Evolutionary conservation across 352 stramenopile genomes (phyloP), one percentile per base, ranked within the genome.

Genomic region (Phytopythium chamaehyphon): DNA sequence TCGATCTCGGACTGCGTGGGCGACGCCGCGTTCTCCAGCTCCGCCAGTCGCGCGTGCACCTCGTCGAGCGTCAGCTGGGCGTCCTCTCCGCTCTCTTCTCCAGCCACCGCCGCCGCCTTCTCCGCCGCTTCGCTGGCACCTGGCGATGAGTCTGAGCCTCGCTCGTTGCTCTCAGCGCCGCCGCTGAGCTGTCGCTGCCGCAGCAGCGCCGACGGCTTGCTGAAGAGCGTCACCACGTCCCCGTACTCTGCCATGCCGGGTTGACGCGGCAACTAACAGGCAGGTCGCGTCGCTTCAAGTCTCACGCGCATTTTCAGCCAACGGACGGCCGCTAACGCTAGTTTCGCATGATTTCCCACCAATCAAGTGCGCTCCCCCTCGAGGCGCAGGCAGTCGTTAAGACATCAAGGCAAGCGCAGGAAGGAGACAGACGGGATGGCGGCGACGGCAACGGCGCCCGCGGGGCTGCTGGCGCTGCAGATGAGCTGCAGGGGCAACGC

Each of bases 401-500:
- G 28, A 33, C 9, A 33, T 5, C 5, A 33, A 33, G 28, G 28
- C 28, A 33, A 33, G 28, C 28, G n/a, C n/a, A 44, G 12, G 28
- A 33, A 33, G 28, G 28, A 33, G 28, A 33, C 28, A 33, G 28
- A 9, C 28, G 28, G 28, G 28, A 58, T 47, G 44, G 22, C 49
- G 49, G 14, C 42, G 18, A 55, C 42, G 6, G 69, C 74, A 49
- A 55, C 54, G 36, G 58, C 69, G 33, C 47, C 54, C 26, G 44
- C 55, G 28, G 53, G 35, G 37, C 31, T 90, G 36, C 53, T 80
- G 59, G 74, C 76, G 52, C 70, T 90, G 49, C 76, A 87, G 66
- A 64, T 87, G 38, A 87, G 70, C 58, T 88, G 76, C 38, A 64
- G 76, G 10, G 79, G 79, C 26, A 80, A 88, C 56, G 58, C 69